A percentile compares a stretch with the other conserved stretches of the same genome.
Conservation (phyloP, 805 yeast species). For the Geotrichum ghanense region DNA sequence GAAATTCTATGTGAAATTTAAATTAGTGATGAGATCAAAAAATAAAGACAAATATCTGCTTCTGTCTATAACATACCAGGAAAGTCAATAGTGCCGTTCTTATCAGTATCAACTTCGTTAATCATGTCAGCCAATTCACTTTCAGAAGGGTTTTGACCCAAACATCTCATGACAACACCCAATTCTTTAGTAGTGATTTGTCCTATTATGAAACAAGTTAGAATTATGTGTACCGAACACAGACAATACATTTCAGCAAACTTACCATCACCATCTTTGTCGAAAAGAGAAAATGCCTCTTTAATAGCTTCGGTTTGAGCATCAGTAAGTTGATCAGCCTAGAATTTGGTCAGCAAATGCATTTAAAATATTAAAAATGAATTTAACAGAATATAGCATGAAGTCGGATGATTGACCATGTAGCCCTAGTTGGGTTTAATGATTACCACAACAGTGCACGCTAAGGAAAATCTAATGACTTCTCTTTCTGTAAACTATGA, state of each 20-base stretch:
- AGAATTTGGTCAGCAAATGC: neutral
- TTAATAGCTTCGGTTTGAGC: slow-evolving; percentile 95
- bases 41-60: neutral
- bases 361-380: neutral
- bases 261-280: slow-evolving; percentile 92
- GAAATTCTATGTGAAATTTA: slow-evolving; percentile 39
- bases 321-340: slow-evolving; percentile 81
- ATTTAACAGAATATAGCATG: neutral
- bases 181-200: slow-evolving; percentile 91
- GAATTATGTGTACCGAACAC: neutral
- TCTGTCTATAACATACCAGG: slow-evolving; percentile 25
- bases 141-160: slow-evolving; percentile 95
- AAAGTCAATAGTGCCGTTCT: slow-evolving; percentile 81
- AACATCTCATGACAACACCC: slow-evolving; percentile 98
- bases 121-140: slow-evolving; percentile 93
- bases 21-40: too few species aligned
- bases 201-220: slow-evolving; percentile 13
- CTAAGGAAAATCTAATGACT: too few species aligned
- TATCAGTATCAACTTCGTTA: slow-evolving; percentile 93
- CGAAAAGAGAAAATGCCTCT: slow-evolving; percentile 95
- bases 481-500: too few species aligned
- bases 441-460: too few species aligned
- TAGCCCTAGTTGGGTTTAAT: slow-evolving; percentile 1
- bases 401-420: neutral
- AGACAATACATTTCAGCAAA: neutral